phyloP scores from a whole-genome alignment of 768 basidiomycete genomes.

The Dioszegia crocea region DNA sequence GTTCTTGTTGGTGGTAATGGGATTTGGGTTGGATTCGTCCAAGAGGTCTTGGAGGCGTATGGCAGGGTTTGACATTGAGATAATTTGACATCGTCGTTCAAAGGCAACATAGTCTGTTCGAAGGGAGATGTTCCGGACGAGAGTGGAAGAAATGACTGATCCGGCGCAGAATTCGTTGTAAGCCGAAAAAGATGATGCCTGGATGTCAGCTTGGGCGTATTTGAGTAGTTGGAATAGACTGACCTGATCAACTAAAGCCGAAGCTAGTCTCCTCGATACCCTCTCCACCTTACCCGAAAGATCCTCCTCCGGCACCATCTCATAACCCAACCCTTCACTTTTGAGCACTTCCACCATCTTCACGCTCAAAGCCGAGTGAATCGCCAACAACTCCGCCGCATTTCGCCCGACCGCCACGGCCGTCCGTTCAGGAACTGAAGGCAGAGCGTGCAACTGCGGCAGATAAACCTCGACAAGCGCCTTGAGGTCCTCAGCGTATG shows the following conservation, averaged over 20 bases:
- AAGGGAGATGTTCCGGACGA: conserved; percentile 64
- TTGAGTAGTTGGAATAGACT: conserved; percentile 6
- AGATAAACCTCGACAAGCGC: conserved; percentile 58
- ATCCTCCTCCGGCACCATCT: conserved; percentile 10
- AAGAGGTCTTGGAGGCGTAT: conserved; percentile 45
- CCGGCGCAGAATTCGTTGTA: conserved; percentile 86
- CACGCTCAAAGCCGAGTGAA: conserved; percentile 35
- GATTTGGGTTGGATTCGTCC: conserved; percentile 19
- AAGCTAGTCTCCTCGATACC: conserved; percentile 36
- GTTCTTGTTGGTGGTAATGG: conserved; percentile 19
- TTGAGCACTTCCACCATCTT: conserved; percentile 47
- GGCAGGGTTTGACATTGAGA: conserved; percentile 48
- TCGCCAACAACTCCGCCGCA: conserved; percentile 32
- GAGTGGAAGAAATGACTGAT: conserved; percentile 73
- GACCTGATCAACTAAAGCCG: conserved; percentile 47
- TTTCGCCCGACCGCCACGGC: conserved; percentile 37
- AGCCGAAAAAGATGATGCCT: conserved; percentile 70
- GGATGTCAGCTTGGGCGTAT: background rate
- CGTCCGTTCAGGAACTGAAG: conserved; percentile 28
- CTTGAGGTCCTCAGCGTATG: conserved; percentile 73
- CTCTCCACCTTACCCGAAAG: conserved; percentile 29
- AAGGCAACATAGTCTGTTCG: conserved; percentile 79
- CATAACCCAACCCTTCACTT: conserved; percentile 40
- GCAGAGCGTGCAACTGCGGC: conserved; percentile 46
- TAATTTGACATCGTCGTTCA: conserved; percentile 68